Base-by-base conservation (phyloP, 2,329 filamentous ascomycete genomes). In the Colletotrichum plurivorum region DNA sequence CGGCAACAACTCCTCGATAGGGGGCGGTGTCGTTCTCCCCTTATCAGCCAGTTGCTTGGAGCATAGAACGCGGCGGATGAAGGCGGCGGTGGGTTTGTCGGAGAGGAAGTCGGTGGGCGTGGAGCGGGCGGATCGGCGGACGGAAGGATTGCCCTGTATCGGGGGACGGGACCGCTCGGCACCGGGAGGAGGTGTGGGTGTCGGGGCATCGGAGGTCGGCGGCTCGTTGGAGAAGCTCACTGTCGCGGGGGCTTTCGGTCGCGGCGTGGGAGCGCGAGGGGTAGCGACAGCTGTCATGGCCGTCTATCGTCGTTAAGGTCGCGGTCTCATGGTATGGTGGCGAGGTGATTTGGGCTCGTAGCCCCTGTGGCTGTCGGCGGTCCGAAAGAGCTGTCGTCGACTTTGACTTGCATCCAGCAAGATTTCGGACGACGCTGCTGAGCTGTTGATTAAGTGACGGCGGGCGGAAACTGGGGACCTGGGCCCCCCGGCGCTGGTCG, bases 61-160 rank as follows among this genome's bases (percentile, higher is more conserved):
- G 79, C 94, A 97, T 55, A 98, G 89, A 45, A 92, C 91, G 57
- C 94, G 92, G 69, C 94, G 93, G 80, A 98, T 93, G 73, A 98
- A 88, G 71, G 91, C 87, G 27, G 90, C 83, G 0, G 94, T 97
- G n/a, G 93, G 91, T 76, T 90, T 92, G 77, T 97, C 93, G 45
- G 92, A 93, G 71, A 91, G 85, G 58, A 88, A 85, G 79, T 88
- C 88, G 65, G 79, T 71, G 31, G 80, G 72, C 8, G 74, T 67
- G 58, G 79, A 74, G 63, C 81, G 81, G 39, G 79, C 73, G 31
- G 78, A 55, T 45, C 76, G 77, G 66, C 82, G 62, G 56, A 18
- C 20, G 9, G 67, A 66, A 61, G 43, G 51, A n/a, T 52, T 67
- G 13, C 41, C 43, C 56, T 67, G 62, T 51, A 67, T 48, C 45